Evolutionary conservation across 768 basidiomycete species (phyloP).

Genomic region (Leucosporidium scottii): DNA sequence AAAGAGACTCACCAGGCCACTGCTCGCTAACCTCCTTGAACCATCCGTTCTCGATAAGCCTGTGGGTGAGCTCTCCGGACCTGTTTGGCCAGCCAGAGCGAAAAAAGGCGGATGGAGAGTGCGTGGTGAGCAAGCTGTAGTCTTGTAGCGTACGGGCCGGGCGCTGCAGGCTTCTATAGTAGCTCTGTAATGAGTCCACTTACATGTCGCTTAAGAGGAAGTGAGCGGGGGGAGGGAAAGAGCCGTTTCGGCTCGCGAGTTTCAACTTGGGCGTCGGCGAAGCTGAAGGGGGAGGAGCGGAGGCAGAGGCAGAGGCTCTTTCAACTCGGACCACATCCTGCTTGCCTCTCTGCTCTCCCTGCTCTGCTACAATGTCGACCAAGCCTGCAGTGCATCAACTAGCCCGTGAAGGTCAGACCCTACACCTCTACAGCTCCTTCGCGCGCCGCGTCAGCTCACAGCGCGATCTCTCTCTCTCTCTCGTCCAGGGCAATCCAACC

Average conservation of each 20-base stretch:
- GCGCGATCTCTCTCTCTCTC: no score
- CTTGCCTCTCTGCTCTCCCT: not conserved
- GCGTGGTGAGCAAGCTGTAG: no score
- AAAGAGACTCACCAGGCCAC: slow-evolving; percentile 44
- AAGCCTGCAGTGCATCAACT: slow-evolving; percentile 17
- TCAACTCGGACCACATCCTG: not conserved
- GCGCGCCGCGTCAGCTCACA: slow-evolving; percentile 1
- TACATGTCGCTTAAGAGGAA: no score
- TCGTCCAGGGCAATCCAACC: slow-evolving; percentile 10
- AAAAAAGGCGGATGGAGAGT: not conserved
- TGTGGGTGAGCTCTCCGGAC: no score
- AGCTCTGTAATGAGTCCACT: no score
- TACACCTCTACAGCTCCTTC: not conserved
- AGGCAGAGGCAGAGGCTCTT: no score
- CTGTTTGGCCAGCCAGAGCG: slow-evolving; percentile 18
- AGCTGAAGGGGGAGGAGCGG: no score
- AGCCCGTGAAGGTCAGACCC: slow-evolving; percentile 26
- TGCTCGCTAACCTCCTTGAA: slow-evolving; percentile 47
- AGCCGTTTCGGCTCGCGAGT: no score
- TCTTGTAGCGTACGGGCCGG: no score
- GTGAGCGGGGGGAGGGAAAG: no score
- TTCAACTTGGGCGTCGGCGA: no score
- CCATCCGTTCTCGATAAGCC: slow-evolving; percentile 40
- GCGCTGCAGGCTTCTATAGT: no score
- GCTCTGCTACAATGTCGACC: not conserved